Evolutionary conservation across 306 rosid species (phyloP).

Genomic region (Potentilla sterilis): DNA sequence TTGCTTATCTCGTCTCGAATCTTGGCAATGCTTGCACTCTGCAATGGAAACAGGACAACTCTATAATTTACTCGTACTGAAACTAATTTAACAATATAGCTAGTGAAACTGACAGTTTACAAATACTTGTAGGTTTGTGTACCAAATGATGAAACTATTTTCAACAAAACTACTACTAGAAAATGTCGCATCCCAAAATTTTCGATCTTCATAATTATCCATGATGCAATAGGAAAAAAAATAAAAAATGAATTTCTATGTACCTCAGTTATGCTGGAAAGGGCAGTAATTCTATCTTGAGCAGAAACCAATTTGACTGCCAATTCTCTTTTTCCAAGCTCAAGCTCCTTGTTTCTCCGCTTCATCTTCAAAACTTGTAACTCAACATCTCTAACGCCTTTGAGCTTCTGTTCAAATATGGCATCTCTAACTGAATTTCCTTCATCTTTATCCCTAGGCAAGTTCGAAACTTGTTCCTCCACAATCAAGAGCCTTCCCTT

Average conservation of each 20-base stretch:
- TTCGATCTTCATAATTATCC: background rate
- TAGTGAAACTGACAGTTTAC: background rate
- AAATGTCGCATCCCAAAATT: background rate
- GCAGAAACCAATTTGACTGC: conserved; percentile 25
- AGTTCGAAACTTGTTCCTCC: conserved; percentile 28
- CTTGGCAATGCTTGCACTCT: conserved; percentile 22
- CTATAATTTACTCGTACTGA: background rate
- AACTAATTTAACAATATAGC: background rate
- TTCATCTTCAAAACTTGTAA: conserved; percentile 33
- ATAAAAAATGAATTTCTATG: background rate
- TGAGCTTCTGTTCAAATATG: conserved; percentile 26
- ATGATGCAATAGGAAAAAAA: background rate
- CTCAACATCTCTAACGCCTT: conserved; percentile 21
- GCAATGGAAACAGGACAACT: conserved; percentile 8
- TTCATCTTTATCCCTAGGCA: conserved; percentile 18
- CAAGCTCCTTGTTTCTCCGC: conserved; percentile 51
- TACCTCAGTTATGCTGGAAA: conserved; percentile 27
- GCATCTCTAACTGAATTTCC: conserved; percentile 10
- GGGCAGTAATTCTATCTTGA: conserved; percentile 29
- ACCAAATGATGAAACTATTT: background rate
- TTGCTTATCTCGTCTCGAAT: conserved; percentile 29
- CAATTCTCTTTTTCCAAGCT: conserved; percentile 48
- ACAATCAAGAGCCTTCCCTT: conserved; percentile 30
- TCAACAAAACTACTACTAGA: background rate
- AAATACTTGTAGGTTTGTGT: background rate